Conservation (phyloP, 208 protist genomes). For the Acanthamoeba lugdunensis region DNA sequence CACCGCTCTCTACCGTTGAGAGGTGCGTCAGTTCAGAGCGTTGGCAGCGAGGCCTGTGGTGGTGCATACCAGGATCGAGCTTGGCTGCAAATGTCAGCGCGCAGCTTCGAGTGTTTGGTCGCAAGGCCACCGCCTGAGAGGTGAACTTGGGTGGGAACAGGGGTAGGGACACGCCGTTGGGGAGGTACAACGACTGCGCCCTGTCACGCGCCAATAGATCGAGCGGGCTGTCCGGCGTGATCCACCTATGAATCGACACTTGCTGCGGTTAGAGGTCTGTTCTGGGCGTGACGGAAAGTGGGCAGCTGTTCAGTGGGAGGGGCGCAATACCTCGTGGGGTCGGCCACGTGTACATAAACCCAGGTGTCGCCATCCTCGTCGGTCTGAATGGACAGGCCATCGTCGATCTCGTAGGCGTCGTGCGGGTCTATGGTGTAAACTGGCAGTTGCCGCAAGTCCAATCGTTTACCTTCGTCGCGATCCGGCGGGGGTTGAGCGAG, state of each 20-base stretch:
- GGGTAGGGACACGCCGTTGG: constrained; percentile 15
- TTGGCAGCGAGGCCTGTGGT: not conserved
- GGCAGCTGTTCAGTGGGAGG: not conserved
- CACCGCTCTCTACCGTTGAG: not conserved
- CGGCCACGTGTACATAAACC: constrained; percentile 52
- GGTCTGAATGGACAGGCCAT: not conserved
- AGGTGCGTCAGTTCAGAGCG: too few relatives aligned
- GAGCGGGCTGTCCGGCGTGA: not conserved
- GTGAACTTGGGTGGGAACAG: constrained; percentile 40
- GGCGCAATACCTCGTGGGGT: constrained; percentile 27
- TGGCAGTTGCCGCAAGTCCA: constrained; percentile 3
- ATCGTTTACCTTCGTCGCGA: not conserved
- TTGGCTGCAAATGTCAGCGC: constrained; percentile 56
- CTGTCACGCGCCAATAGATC: constrained; percentile 2
- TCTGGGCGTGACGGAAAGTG: not conserved
- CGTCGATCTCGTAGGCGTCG: constrained; percentile 53
- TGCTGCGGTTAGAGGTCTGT: not conserved
- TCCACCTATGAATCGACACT: not conserved
- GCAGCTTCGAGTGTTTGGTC: not conserved
- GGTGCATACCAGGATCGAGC: not conserved
- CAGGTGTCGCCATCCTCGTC: constrained; percentile 16
- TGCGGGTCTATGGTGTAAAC: constrained; percentile 30
- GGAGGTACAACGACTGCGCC: constrained; percentile 14
- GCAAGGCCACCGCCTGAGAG: not conserved
- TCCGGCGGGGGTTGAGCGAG: constrained; percentile 33